A percentile compares a stretch with the other conserved stretches of the same genome.
Conservation (phyloP, 495 filamentous ascomycete genomes). For the Aspergillus indologenus region DNA sequence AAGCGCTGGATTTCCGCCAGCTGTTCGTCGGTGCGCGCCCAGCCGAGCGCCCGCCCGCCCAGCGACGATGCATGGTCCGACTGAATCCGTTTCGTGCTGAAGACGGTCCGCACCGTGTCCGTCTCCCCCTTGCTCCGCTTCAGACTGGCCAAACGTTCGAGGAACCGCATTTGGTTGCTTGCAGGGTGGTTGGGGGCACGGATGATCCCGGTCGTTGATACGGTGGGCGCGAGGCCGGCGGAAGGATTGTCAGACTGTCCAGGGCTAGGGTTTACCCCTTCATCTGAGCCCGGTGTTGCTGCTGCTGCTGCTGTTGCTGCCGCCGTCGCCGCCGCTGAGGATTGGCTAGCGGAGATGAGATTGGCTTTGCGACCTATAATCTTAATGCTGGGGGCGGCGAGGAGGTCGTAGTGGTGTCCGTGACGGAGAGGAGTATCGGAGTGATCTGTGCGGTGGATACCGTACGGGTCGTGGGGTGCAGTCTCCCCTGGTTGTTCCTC, state of each 20-base stretch:
- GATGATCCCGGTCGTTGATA: slow-evolving; percentile 8
- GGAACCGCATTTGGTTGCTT: slow-evolving; percentile 43
- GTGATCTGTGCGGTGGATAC: slow-evolving; percentile 24
- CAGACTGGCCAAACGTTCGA: slow-evolving; percentile 39
- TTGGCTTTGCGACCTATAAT: slow-evolving; percentile 45
- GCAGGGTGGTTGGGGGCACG: slow-evolving; percentile 6
- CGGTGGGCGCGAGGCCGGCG: background rate
- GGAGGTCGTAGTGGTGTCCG: slow-evolving; percentile 53
- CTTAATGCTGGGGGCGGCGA: slow-evolving; percentile 57
- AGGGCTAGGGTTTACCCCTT: background rate
- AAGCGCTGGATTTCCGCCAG: slow-evolving; percentile 34
- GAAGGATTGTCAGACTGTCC: background rate
- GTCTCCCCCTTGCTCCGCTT: slow-evolving; percentile 45
- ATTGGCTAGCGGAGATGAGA: slow-evolving; percentile 27
- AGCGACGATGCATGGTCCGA: slow-evolving; percentile 17
- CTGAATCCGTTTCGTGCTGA: slow-evolving; percentile 28
- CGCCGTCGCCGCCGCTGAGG: background rate
- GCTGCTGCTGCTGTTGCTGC: slow-evolving; percentile 1
- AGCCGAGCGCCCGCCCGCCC: slow-evolving; percentile 32
- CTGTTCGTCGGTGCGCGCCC: slow-evolving; percentile 43
- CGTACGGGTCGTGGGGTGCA: slow-evolving; percentile 23
- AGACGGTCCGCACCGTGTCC: slow-evolving; percentile 41
- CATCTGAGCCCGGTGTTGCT: background rate
- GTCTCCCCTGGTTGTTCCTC: background rate
- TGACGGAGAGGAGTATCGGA: slow-evolving; percentile 33